phyloP scores from a whole-genome alignment of 2,329 filamentous ascomycete species.

The Cladosporium halotolerans region DNA sequence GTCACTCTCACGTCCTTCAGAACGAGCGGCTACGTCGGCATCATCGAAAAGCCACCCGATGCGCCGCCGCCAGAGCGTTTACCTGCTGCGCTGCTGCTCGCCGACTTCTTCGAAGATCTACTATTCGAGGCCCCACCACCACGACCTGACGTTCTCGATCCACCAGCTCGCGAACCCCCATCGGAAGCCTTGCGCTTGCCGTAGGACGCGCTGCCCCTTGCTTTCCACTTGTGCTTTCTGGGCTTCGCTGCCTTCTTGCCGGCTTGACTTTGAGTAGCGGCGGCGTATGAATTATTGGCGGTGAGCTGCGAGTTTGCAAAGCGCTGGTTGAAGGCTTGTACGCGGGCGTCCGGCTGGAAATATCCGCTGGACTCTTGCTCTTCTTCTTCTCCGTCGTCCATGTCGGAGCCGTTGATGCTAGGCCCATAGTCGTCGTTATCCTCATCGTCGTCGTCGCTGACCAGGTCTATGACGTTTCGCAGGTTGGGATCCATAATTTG shows the following conservation, averaged over 20 bases:
- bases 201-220: constrained; percentile 2
- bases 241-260: constrained; percentile 4
- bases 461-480: constrained; percentile 42
- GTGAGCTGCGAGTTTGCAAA: constrained; percentile 15
- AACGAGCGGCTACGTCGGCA: constrained; percentile 2
- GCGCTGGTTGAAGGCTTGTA: constrained; percentile 18
- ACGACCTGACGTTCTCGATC: background rate
- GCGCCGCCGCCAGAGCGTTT: background rate
- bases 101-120: background rate
- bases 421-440: constrained; percentile 38
- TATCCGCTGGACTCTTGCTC: constrained; percentile 21
- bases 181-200: constrained; percentile 1
- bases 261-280: background rate
- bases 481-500: constrained; percentile 46
- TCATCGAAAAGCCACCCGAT: constrained; percentile 5
- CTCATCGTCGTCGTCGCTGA: constrained; percentile 35
- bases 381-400: constrained; percentile 30
- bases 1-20: too few species aligned
- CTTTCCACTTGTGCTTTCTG: constrained; percentile 5
- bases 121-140: background rate
- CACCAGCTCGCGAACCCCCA: background rate
- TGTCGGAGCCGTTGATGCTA: constrained; percentile 38
- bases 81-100: background rate
- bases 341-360: constrained; percentile 18
- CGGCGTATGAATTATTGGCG: background rate